phyloP scores from a whole-genome alignment of 2,329 filamentous ascomycete genomes.

The Pseudogymnoascus sp. region DNA sequence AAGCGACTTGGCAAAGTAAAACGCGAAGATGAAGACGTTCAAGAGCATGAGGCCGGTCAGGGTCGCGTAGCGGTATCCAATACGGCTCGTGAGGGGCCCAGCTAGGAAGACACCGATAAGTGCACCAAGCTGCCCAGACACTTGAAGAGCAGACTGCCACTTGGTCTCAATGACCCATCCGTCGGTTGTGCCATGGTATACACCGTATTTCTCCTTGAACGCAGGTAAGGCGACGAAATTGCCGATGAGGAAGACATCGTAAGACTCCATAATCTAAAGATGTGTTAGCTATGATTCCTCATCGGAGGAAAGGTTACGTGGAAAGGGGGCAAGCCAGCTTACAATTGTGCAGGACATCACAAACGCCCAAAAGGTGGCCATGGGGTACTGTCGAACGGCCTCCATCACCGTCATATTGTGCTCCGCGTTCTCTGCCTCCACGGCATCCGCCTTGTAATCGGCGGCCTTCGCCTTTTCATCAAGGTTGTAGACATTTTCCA shows the following conservation, averaged over 20 bases:
- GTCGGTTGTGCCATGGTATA: conserved; percentile 23
- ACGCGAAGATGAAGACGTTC: conserved; percentile 35
- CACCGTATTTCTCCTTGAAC: conserved; percentile 42
- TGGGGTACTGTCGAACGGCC: conserved; percentile 44
- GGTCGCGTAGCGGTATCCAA: conserved; percentile 53
- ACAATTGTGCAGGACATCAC: conserved; percentile 51
- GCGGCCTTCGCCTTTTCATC: conserved; percentile 17
- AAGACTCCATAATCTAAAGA: conserved; percentile 54
- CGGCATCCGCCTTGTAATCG: background rate
- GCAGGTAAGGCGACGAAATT: conserved; percentile 43
- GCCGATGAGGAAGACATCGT: conserved; percentile 54
- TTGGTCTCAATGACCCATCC: conserved; percentile 38
- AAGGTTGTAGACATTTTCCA: background rate
- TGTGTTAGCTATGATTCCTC: conserved; percentile 4
- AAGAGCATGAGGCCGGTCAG: conserved; percentile 47
- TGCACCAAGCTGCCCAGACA: conserved; percentile 48
- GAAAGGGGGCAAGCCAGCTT: conserved; percentile 24
- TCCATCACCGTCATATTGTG: conserved; percentile 42
- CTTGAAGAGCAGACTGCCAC: conserved; percentile 51
- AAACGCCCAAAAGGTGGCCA: conserved; percentile 41
- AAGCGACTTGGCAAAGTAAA: conserved; percentile 19
- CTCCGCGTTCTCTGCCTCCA: conserved; percentile 48
- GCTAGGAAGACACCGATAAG: conserved; percentile 51
- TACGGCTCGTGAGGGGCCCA: conserved; percentile 47
- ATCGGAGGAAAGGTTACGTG: background rate